phyloP scores from a whole-genome alignment of 495 filamentous ascomycete genomes.

The Xylaria palmicola region DNA sequence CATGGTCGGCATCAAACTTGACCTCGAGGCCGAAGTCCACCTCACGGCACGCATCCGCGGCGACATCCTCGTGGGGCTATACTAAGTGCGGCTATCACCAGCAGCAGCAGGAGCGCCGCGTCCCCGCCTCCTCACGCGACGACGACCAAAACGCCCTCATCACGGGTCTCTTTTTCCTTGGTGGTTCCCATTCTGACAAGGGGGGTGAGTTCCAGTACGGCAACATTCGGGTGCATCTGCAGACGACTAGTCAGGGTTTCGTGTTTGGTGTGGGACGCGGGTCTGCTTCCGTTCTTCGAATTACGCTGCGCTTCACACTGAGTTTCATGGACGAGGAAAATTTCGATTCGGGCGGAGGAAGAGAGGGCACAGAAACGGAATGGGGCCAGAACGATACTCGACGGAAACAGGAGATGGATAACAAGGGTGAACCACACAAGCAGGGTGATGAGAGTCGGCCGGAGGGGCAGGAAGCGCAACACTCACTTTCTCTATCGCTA shows the following conservation, averaged over 20 bases:
- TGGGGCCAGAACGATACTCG: not conserved
- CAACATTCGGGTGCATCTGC: slow-evolving; percentile 11
- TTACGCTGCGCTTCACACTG: slow-evolving; percentile 14
- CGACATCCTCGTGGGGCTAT: slow-evolving; percentile 36
- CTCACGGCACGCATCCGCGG: slow-evolving; percentile 41
- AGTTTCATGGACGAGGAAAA: not conserved
- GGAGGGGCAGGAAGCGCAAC: not conserved
- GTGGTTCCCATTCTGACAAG: slow-evolving; percentile 2
- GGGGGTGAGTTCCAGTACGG: slow-evolving; percentile 2
- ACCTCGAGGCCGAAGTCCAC: slow-evolving; percentile 45
- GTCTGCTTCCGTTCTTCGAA: slow-evolving; percentile 10
- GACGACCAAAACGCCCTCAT: not conserved
- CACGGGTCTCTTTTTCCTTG: slow-evolving; percentile 10
- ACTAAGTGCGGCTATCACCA: slow-evolving; percentile 11
- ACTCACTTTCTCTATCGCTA: slow-evolving; percentile 15
- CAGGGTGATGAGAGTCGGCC: not conserved
- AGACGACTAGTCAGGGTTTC: slow-evolving; percentile 14
- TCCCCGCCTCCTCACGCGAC: not conserved
- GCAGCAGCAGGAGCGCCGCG: not conserved
- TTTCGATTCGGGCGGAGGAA: not conserved
- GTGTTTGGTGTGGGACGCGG: slow-evolving; percentile 1
- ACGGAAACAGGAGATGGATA: not conserved
- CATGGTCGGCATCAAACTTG: slow-evolving; percentile 45
- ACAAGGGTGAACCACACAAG: not conserved
- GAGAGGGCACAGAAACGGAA: slow-evolving; percentile 1